These are phyloP conservation scores for Linum usitatissimum DNA, from an alignment of 345 rosid species.

Conservation along the genomic window DNA sequence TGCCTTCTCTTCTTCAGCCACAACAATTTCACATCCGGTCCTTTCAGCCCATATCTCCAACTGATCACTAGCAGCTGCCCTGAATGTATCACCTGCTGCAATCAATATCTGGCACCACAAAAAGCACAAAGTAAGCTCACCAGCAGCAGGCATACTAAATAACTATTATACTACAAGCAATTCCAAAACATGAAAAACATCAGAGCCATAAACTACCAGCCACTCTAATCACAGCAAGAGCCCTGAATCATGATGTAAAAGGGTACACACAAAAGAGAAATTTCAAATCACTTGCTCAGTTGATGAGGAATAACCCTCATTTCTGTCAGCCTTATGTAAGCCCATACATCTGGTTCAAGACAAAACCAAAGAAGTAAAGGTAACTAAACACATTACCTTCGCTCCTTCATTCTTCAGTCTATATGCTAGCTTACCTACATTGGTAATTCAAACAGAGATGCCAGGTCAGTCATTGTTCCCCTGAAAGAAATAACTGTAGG, in stretches of 20 bases:
- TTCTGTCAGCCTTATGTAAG: not conserved
- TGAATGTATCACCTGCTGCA: slow-evolving; percentile 98
- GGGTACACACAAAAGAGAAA: not conserved
- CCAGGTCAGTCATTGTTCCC: slow-evolving; percentile 4
- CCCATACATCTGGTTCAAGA: not conserved
- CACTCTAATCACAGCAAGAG: not conserved
- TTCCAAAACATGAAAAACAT: not conserved
- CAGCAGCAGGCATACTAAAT: not conserved
- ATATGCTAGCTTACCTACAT: slow-evolving; percentile 86
- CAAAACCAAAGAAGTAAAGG: not conserved
- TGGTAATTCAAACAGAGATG: not conserved
- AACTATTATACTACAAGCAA: not conserved
- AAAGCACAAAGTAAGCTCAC: slow-evolving; percentile 18
- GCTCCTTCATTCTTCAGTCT: slow-evolving; percentile 77
- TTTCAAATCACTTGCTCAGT: not conserved
- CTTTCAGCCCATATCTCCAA: slow-evolving; percentile 96
- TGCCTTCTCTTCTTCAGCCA: slow-evolving; percentile 60
- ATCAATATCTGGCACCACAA: slow-evolving; percentile 54
- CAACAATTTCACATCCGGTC: slow-evolving; percentile 82
- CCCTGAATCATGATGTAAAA: not conserved
- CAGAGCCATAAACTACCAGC: not conserved
- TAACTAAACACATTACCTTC: slow-evolving; percentile 39
- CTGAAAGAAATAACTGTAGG: not conserved
- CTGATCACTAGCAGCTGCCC: slow-evolving; percentile 97
- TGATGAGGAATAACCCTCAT: not conserved